Evolutionary conservation across 1,284 basidiomycete species (phyloP).

Genomic region (Athelia psychrophila): DNA sequence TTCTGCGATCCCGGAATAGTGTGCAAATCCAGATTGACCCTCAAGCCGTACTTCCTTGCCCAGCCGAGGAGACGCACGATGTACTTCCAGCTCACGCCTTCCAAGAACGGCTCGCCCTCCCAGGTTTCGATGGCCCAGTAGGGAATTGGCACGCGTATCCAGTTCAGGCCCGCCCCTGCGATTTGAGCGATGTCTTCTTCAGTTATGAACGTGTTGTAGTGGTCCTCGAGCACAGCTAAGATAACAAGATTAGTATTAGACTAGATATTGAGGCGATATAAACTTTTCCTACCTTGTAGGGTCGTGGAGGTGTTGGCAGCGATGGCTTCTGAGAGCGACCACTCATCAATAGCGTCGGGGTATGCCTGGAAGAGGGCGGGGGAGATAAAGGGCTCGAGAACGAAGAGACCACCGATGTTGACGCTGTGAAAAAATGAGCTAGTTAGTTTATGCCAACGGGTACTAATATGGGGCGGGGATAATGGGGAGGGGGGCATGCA

Average conservation of each 20-base stretch:
- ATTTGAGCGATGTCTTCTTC: slow-evolving; percentile 90
- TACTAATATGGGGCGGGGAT: no score
- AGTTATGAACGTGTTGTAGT: slow-evolving; percentile 47
- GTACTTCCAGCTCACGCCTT: slow-evolving; percentile 66
- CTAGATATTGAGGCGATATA: slow-evolving; percentile 73
- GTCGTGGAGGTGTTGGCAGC: slow-evolving; percentile 55
- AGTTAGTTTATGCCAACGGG: slow-evolving; percentile 63
- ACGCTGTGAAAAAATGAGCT: slow-evolving; percentile 39
- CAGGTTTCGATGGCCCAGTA: slow-evolving; percentile 86
- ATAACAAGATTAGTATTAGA: slow-evolving; percentile 1
- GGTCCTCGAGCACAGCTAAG: no score
- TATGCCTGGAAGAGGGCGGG: slow-evolving; percentile 78
- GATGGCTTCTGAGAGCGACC: slow-evolving; percentile 68
- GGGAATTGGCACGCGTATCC: slow-evolving; percentile 80
- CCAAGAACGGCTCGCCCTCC: slow-evolving; percentile 78
- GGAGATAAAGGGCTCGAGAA: slow-evolving; percentile 79
- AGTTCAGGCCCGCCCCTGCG: slow-evolving; percentile 88
- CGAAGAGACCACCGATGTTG: slow-evolving; percentile 71
- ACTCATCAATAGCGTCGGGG: slow-evolving; percentile 69
- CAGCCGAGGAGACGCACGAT: slow-evolving; percentile 43
- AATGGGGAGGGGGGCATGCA: slow-evolving; percentile 54
- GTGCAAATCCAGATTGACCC: slow-evolving; percentile 67
- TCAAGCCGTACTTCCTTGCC: slow-evolving; percentile 74
- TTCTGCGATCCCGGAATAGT: slow-evolving; percentile 66
- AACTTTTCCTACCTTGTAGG: slow-evolving; percentile 73